Base-by-base conservation (phyloP, 176 grass and related monocot genomes). In the Cenchrus purpureus region DNA sequence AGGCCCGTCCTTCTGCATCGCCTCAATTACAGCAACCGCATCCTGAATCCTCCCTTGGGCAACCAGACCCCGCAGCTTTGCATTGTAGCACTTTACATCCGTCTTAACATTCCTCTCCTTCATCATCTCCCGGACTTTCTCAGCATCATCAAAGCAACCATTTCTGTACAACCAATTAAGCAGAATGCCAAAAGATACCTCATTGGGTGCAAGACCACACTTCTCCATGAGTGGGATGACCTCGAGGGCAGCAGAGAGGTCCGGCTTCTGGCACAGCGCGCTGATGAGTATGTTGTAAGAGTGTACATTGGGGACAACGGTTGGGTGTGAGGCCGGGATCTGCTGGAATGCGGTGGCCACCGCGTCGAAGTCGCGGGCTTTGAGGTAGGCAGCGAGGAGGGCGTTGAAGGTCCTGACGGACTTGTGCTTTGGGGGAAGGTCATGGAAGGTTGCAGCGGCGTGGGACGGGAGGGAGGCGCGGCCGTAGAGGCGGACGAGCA, bases 1-100 rank as follows among this genome's bases (percentile, higher is more conserved):
- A 13, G 83, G 82, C 15, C 88, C 88, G 29, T 88, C 82, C 50
- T 59, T 75, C 56, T 78, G 50, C 94, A 94, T 86, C 50, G 20
- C 32, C 59, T 87, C 71, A 42, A 97, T 57, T 31, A 94, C 25
- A 51, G 86, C 64, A 64, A 8, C 60, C 55, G 87, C 89, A 53
- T 94, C 94, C n/a, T 59, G 49, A 14, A 88, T 65, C 50, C 58
- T 90, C 19, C 80, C 85, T 54, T 73, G 11, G 0, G 64, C 44
- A 73, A 92, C 72, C 82, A 97, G 73, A 50, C 83, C 82, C 61
- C 90, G 78, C 17, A 97, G n/a, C 60, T 94, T 97, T 67, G 87
- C 80, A 62, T 92, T 92, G 79, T 86, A 97, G 78, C 71, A 62
- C 79, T 80, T 92, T 12, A 62, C 8, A 12, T 94, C 31, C 0